phyloP scores from a whole-genome alignment of 2,329 filamentous ascomycete species.

The Fusarium albidum region DNA sequence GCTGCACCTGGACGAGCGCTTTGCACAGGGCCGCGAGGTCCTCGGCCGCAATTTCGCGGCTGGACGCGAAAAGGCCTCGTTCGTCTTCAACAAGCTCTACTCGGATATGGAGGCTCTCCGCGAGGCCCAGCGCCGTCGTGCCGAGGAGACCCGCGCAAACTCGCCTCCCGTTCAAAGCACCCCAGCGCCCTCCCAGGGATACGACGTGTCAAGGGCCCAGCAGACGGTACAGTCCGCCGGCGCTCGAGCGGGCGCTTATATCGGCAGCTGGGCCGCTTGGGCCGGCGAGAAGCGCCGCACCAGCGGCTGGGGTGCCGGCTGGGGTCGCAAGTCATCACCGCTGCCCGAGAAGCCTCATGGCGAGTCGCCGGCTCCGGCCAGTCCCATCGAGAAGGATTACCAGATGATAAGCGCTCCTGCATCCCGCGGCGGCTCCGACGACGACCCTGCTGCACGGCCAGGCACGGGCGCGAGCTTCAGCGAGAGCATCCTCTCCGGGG shows the following conservation, averaged over 20 bases:
- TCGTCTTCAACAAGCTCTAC: slow-evolving; percentile 88
- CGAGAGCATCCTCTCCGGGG: slow-evolving; percentile 55
- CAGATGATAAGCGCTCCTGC: slow-evolving; percentile 45
- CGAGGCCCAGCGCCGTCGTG: slow-evolving; percentile 54
- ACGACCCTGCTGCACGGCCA: slow-evolving; percentile 43
- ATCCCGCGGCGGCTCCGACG: slow-evolving; percentile 40
- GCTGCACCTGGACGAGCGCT: slow-evolving; percentile 89
- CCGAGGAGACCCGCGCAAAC: slow-evolving; percentile 47
- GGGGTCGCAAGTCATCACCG: slow-evolving; percentile 46
- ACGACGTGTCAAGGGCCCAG: slow-evolving; percentile 52
- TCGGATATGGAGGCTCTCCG: slow-evolving; percentile 79
- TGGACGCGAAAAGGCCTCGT: slow-evolving; percentile 86
- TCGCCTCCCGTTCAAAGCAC: slow-evolving; percentile 21
- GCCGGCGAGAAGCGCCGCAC: slow-evolving; percentile 77
- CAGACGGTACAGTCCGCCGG: slow-evolving; percentile 59
- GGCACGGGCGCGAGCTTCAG: slow-evolving; percentile 53
- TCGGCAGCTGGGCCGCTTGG: slow-evolving; percentile 75
- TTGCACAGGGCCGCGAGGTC: slow-evolving; percentile 83
- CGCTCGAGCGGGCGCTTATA: slow-evolving; percentile 67
- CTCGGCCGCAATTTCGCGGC: slow-evolving; percentile 90
- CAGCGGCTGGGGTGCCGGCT: slow-evolving; percentile 54
- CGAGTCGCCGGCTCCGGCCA: slow-evolving; percentile 46
- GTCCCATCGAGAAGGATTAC: slow-evolving; percentile 50
- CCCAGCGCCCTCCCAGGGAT: slow-evolving; percentile 16
- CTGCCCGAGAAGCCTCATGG: slow-evolving; percentile 44